phyloP scores from a whole-genome alignment of 106 monocot species.

The Acorus calamus region DNA sequence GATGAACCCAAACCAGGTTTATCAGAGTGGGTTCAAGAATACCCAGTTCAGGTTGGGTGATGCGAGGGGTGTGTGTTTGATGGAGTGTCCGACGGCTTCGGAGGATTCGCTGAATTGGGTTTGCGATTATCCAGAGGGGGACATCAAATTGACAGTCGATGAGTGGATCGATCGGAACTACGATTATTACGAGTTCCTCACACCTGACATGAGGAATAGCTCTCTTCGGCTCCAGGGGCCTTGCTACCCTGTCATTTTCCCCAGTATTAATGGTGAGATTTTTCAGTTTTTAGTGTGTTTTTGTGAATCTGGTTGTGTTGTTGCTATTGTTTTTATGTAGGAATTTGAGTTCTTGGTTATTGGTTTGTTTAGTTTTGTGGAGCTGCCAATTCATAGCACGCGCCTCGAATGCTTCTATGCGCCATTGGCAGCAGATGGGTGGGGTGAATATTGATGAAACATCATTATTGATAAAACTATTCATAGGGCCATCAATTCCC shows the following conservation, averaged over 20 bases:
- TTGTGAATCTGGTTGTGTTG: no score
- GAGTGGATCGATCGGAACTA: conserved; percentile 97
- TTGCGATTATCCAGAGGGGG: conserved; percentile 98
- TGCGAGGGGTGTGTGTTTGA: conserved; percentile 63
- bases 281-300: no score
- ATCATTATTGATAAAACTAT: conserved; percentile 87
- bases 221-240: conserved; percentile 98
- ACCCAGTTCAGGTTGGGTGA: conserved; percentile 48
- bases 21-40: conserved; percentile 49
- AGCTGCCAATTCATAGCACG: conserved; percentile 96
- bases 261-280: conserved; percentile 78
- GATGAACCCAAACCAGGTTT: conserved; percentile 87
- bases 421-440: conserved; percentile 98
- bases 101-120: conserved; percentile 85
- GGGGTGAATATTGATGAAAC: conserved; percentile 78
- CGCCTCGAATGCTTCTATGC: conserved; percentile 80
- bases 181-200: conserved; percentile 97
- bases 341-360: background rate
- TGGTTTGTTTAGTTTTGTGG: conserved; percentile 55
- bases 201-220: conserved; percentile 86
- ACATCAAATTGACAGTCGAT: conserved; percentile 68
- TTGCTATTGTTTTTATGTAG: background rate
- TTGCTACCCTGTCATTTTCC: conserved; percentile 93
- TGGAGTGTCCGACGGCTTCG: conserved; percentile 79
- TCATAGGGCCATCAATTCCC: conserved; percentile 69